Evolutionary conservation across 495 filamentous ascomycete species (phyloP).

Genomic region (Neohortaea acidophila): DNA sequence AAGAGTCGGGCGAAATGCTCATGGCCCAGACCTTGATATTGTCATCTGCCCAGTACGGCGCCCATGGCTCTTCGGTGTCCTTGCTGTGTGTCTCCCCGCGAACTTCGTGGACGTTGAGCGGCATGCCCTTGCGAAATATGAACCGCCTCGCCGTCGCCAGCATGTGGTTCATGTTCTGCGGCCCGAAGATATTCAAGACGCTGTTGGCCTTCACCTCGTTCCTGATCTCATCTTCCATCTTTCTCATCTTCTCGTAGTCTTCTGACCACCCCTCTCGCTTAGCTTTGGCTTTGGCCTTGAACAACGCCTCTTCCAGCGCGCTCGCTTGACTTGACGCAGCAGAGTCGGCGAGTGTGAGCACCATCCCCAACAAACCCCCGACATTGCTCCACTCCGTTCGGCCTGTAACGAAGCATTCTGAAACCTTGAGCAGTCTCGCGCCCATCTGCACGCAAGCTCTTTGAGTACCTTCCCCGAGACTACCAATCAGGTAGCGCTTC

Average conservation of each 20-base stretch:
- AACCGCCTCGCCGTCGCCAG: conserved; percentile 73
- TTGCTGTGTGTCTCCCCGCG: conserved; percentile 27
- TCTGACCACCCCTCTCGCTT: conserved; percentile 5
- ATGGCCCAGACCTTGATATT: conserved; percentile 75
- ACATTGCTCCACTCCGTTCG: conserved; percentile 53
- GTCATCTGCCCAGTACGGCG: conserved; percentile 57
- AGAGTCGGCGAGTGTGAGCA: conserved; percentile 64
- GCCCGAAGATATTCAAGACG: conserved; percentile 55
- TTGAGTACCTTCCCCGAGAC: conserved; percentile 70
- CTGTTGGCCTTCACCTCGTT: conserved; percentile 17
- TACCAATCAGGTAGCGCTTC: conserved; percentile 77
- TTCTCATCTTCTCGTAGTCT: conserved; percentile 20
- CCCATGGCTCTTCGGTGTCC: conserved; percentile 22
- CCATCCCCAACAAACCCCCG: conserved; percentile 71
- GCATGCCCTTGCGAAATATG: conserved; percentile 72
- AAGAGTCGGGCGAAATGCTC: conserved; percentile 29
- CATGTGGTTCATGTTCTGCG: conserved; percentile 58
- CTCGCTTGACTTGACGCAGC: conserved; percentile 24
- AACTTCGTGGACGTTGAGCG: conserved; percentile 51
- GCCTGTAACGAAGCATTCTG: conserved; percentile 70
- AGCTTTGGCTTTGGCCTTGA: conserved; percentile 4
- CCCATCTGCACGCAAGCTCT: conserved; percentile 55
- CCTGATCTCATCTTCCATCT: conserved; percentile 20
- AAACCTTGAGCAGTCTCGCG: conserved; percentile 41
- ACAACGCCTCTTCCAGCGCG: conserved; percentile 17